phyloP scores from a whole-genome alignment of 768 basidiomycete genomes.

The Pulveroboletus sp. region DNA sequence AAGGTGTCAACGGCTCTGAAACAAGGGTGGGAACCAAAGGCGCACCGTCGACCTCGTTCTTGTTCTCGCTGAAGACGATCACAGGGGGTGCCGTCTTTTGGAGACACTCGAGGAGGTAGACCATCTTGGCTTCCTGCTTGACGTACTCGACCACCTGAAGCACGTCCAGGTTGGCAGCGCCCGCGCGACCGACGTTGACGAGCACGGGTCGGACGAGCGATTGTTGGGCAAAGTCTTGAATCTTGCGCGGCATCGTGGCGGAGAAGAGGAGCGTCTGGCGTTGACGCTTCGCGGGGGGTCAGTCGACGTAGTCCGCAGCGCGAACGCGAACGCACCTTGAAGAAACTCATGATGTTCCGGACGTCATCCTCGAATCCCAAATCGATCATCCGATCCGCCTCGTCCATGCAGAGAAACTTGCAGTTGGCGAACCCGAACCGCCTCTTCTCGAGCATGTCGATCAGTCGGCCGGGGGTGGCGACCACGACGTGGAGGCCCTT shows the following conservation, averaged over 20 bases:
- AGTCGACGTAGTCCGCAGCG: no score
- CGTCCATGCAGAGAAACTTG: conserved; percentile 98
- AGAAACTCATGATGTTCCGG: conserved; percentile 98
- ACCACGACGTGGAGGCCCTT: conserved; percentile 95
- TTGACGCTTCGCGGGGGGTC: no score
- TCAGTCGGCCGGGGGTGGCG: conserved; percentile 93
- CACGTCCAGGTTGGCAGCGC: conserved; percentile 95
- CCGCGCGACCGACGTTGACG: conserved; percentile 97
- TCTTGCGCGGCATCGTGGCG: conserved; percentile 98
- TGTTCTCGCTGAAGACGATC: conserved; percentile 97
- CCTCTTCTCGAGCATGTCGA: conserved; percentile 97
- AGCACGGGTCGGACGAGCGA: conserved; percentile 92
- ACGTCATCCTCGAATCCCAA: conserved; percentile 99
- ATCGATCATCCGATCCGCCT: conserved; percentile 99
- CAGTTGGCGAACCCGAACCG: conserved; percentile 89
- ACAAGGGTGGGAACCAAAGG: neutral
- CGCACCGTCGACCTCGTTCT: conserved; percentile 99
- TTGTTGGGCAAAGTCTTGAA: conserved; percentile 97
- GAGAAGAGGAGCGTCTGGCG: conserved; percentile 96
- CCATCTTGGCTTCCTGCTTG: conserved; percentile 99
- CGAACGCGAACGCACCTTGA: conserved; percentile 85
- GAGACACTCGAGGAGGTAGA: conserved; percentile 93
- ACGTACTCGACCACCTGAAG: conserved; percentile 97
- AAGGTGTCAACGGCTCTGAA: neutral
- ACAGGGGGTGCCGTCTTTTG: conserved; percentile 99